These are phyloP conservation scores for Trametes cubensis DNA, from an alignment of 768 basidiomycete genomes.

Conservation along the genomic window DNA sequence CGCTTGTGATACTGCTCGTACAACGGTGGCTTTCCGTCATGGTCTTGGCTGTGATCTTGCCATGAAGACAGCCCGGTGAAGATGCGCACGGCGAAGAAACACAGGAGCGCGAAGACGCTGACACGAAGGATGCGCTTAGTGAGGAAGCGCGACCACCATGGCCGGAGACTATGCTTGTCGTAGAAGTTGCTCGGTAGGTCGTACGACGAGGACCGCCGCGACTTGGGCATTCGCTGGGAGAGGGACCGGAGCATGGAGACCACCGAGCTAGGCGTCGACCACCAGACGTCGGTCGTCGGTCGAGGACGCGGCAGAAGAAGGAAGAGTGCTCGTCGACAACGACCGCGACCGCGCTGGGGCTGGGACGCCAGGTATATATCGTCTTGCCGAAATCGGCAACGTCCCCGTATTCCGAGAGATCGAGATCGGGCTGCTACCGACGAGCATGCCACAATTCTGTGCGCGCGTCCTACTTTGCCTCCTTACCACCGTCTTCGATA, in stretches of 20 bases:
- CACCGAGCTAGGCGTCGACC: background rate
- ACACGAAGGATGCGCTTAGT: conserved; percentile 15
- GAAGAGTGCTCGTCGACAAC: background rate
- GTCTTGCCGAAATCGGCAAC: background rate
- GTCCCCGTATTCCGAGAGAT: background rate
- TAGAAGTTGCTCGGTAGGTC: conserved; percentile 6
- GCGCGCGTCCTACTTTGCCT: background rate
- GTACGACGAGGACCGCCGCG: background rate
- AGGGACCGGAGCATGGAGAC: conserved; percentile 20
- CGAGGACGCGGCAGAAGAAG: background rate
- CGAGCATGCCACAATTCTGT: background rate
- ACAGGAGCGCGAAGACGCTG: conserved; percentile 1
- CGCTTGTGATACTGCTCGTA: conserved; percentile 30
- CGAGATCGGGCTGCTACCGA: background rate
- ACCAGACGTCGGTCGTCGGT: conserved; percentile 6
- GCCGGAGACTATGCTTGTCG: conserved; percentile 7
- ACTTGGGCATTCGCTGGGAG: conserved; percentile 1
- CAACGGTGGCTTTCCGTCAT: conserved; percentile 27
- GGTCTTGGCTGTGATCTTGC: background rate
- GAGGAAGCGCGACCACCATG: conserved; percentile 14
- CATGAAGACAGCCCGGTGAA: conserved; percentile 9
- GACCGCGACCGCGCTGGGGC: background rate
- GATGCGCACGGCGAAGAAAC: conserved; percentile 3
- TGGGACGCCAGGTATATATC: background rate
- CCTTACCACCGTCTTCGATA: background rate